Evolutionary conservation across 176 grass and related monocot genomes (phyloP).

Genomic region (Poa pratensis): DNA sequence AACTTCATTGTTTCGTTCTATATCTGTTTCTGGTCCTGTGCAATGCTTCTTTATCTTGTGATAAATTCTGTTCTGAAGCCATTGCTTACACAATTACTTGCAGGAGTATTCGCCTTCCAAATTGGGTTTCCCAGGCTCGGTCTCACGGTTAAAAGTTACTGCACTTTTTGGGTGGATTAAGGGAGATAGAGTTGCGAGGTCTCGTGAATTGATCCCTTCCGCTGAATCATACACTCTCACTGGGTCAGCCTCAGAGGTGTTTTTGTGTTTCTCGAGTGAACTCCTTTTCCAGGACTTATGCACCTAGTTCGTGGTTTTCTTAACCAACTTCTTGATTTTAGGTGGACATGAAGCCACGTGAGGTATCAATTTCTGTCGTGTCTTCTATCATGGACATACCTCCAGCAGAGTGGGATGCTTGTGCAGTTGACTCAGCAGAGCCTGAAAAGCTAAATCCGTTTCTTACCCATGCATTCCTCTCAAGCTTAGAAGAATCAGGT

Average conservation of each 20-base stretch:
- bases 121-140: background rate
- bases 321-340: constrained; percentile 45
- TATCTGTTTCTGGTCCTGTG: background rate
- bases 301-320: constrained; percentile 35
- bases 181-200: constrained; percentile 41
- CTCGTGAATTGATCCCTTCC: constrained; percentile 59
- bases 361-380: constrained; percentile 66
- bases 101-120: constrained; percentile 43
- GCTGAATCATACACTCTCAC: constrained; percentile 68
- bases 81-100: constrained; percentile 29
- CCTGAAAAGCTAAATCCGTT: constrained; percentile 79
- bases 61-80: background rate
- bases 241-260: constrained; percentile 73
- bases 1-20: background rate
- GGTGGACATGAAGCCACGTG: constrained; percentile 48
- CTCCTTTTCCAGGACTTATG: constrained; percentile 25
- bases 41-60: constrained; percentile 13
- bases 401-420: constrained; percentile 82
- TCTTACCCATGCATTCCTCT: constrained; percentile 88
- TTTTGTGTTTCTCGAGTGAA: constrained; percentile 48
- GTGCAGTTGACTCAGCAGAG: constrained; percentile 66
- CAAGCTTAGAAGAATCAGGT: constrained; percentile 90
- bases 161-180: constrained; percentile 74
- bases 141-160: constrained; percentile 52
- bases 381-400: constrained; percentile 86